Conservation (phyloP, 306 rosid species). For the Styphnolobium japonicum region DNA sequence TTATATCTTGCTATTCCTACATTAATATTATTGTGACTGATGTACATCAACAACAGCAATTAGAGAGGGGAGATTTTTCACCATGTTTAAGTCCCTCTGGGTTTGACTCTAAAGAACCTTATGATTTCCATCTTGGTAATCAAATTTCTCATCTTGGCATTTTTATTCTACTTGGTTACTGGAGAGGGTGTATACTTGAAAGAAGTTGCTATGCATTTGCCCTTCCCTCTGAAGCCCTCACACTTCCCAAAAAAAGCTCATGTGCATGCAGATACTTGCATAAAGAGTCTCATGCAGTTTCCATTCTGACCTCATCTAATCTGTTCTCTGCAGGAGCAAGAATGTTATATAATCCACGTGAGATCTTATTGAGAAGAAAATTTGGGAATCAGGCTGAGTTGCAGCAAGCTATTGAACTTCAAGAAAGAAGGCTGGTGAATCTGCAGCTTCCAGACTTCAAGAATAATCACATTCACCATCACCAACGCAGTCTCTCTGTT, state of each 20-base stretch:
- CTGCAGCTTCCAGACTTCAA: conserved; percentile 84
- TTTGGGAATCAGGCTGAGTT: conserved; percentile 83
- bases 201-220: background rate
- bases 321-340: conserved; percentile 55
- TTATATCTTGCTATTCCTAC: conserved; percentile 12
- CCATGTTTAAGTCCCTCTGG: conserved; percentile 51
- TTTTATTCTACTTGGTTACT: conserved; percentile 16
- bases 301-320: background rate
- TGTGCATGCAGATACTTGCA: background rate
- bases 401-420: conserved; percentile 82
- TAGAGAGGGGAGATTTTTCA: conserved; percentile 50
- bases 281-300: background rate
- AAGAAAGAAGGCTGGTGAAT: conserved; percentile 75
- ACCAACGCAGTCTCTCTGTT: conserved; percentile 78
- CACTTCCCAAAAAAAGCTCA: background rate
- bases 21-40: conserved; percentile 9
- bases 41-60: conserved; percentile 39
- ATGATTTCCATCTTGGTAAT: conserved; percentile 54
- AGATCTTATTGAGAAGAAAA: conserved; percentile 65
- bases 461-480: conserved; percentile 61
- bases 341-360: conserved; percentile 64
- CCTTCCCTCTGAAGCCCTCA: background rate
- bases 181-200: background rate
- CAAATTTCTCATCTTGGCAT: conserved; percentile 5
- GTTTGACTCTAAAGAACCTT: conserved; percentile 35